These are phyloP conservation scores for Kazachstania taianensis DNA, from an alignment of 805 yeast species.

Conservation along the genomic window DNA sequence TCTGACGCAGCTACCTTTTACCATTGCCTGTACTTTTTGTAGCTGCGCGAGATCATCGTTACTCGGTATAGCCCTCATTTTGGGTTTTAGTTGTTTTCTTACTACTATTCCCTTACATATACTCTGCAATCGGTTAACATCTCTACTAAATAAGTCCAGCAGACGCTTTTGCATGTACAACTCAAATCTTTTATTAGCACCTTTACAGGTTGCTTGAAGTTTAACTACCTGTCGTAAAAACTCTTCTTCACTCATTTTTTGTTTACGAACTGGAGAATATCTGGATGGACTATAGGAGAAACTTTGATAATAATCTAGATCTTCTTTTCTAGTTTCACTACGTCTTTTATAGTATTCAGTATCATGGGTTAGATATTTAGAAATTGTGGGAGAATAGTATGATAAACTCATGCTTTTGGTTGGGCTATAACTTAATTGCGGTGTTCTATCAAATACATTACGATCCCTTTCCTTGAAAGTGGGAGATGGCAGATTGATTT, in stretches of 20 bases:
- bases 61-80: not conserved
- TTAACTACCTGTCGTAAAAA: conserved; percentile 31
- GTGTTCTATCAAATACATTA: conserved; percentile 6
- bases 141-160: conserved; percentile 45
- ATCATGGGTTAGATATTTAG: conserved; percentile 21
- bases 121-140: conserved; percentile 40
- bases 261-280: conserved; percentile 24
- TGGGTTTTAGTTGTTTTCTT: conserved; percentile 3
- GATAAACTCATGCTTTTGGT: conserved; percentile 18
- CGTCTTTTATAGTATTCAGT: conserved; percentile 23
- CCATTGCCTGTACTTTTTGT: conserved; percentile 40
- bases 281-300: conserved; percentile 16
- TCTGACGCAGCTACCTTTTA: conserved; percentile 37
- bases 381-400: conserved; percentile 28
- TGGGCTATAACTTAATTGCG: conserved; percentile 21
- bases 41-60: conserved; percentile 9
- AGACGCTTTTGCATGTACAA: conserved; percentile 55
- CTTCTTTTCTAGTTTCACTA: conserved; percentile 20
- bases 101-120: conserved; percentile 40
- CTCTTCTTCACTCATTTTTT: conserved; percentile 24
- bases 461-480: conserved; percentile 8
- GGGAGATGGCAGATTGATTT: conserved; percentile 2
- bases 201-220: conserved; percentile 64
- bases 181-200: conserved; percentile 53
- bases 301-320: conserved; percentile 17